phyloP scores from a whole-genome alignment of 192 early-diverging fungal genomes.

The Phlyctochytrium bullatum region DNA sequence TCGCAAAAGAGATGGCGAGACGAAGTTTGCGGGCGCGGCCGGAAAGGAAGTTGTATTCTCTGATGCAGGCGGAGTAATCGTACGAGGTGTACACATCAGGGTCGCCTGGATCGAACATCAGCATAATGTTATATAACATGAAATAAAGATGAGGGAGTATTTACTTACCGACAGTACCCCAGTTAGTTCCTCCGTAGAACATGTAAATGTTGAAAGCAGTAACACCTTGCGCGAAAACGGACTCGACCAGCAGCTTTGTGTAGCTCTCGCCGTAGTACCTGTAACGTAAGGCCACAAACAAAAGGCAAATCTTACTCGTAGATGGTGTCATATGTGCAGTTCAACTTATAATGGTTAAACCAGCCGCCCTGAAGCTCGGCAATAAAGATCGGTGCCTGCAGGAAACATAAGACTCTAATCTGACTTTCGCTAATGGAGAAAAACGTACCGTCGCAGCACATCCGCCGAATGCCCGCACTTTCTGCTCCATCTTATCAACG shows the following conservation, averaged over 20 bases:
- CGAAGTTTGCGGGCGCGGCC: conserved; percentile 59
- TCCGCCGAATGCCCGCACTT: conserved; percentile 64
- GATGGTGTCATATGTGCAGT: conserved; percentile 64
- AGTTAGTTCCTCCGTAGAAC: conserved; percentile 77
- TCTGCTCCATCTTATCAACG: conserved; percentile 64
- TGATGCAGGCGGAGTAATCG: conserved; percentile 74
- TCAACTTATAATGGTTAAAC: conserved; percentile 70
- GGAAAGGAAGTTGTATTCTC: conserved; percentile 67
- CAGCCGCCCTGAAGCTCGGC: conserved; percentile 79
- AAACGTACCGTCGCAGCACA: conserved; percentile 53
- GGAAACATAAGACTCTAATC: not conserved
- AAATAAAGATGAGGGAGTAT: not conserved
- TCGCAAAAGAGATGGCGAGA: conserved; percentile 54
- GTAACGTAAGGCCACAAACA: not conserved
- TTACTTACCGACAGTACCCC: conserved; percentile 68
- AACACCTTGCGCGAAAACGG: conserved; percentile 61
- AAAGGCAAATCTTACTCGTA: conserved; percentile 38
- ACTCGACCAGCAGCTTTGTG: conserved; percentile 61
- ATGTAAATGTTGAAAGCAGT: conserved; percentile 69
- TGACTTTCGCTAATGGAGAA: not conserved
- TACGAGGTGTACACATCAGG: conserved; percentile 74
- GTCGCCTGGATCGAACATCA: too few species aligned
- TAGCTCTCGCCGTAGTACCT: conserved; percentile 68
- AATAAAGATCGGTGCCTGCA: conserved; percentile 66
- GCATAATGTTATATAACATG: conserved; percentile 18